Evolutionary conservation across 2,329 filamentous ascomycete genomes (phyloP), one percentile per base, ranked within the genome.

Genomic region (Metarhizium humberi): DNA sequence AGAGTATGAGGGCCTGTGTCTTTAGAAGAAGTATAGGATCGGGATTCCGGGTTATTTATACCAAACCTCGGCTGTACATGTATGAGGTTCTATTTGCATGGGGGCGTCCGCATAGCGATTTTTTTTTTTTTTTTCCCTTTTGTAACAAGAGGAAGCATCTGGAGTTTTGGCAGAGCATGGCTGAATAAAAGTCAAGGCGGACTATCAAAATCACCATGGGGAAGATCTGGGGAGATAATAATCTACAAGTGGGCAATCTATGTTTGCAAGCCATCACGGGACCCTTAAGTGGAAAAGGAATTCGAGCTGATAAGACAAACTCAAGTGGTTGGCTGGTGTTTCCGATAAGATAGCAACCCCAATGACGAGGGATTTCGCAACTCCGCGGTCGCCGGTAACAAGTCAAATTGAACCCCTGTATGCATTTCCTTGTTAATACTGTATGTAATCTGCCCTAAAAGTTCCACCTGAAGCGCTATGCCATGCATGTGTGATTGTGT

Each of bases 1-100:
- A 57, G 59, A 50, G 66, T 68, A 25, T 71, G 6, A 53, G 36
- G 38, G 30, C 6, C 4, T n/a, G 18, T 16, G 16, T 14, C 18
- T 40, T 20, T 20, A 14, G 6, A 5, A 38, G 10, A 29, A 51
- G 18, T 51, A 51, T 8, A 34, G 49, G 11, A 34, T 20, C 49
- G 20, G 13, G n/a, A 16, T 4, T 25, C 25, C 25, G 25, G 32
- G 32, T 34, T 34, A 34, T 34, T 34, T 5, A 11, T 34, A 34
- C 32, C 7, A 11, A 34, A 34, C 10, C 32, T 34, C 18, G 32
- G 20, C 3, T 51, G 32, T 51, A 38, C 6, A 42, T 43, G n/a
- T 25, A 20, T 14, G 46, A 47, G 29, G 50, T 50, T 50, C 11
- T 10, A 40, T 40, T 40, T 13, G 8, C 8, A 11, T 40, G 8